Conservation (phyloP, 495 filamentous ascomycete genomes). For the Lentithecium fluviatile region DNA sequence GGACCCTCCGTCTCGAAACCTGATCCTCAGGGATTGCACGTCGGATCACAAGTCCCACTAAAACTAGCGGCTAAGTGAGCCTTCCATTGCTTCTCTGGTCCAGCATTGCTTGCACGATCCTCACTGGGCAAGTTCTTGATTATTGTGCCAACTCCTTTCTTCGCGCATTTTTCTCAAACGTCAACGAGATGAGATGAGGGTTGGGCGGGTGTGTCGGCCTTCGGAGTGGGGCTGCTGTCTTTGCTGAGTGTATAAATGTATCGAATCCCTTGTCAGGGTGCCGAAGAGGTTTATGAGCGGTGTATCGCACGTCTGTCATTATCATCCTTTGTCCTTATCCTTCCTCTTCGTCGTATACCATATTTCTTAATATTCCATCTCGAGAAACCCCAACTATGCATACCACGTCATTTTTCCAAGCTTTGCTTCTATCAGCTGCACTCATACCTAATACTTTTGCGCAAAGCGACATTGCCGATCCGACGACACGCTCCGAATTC, state of each 20-base stretch:
- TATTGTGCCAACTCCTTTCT: neutral
- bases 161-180: neutral
- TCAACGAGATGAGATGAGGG: neutral
- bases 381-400: neutral
- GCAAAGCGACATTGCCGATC: constrained; percentile 12
- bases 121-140: neutral
- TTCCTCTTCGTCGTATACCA: neutral
- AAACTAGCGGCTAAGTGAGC: constrained; percentile 20
- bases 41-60: constrained; percentile 9
- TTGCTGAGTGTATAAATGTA: too few relatives aligned
- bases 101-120: neutral
- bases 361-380: neutral
- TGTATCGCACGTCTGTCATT: too few relatives aligned
- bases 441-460: constrained; percentile 13
- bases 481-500: constrained; percentile 56
- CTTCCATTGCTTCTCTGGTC: constrained; percentile 2
- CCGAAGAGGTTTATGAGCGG: too few relatives aligned
- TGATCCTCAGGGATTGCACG: constrained; percentile 7
- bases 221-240: too few relatives aligned
- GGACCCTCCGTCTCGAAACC: neutral
- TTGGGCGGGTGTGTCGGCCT: neutral
- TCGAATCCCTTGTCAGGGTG: too few relatives aligned
- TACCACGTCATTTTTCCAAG: neutral
- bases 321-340: neutral
- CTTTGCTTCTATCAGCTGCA: neutral